These are phyloP conservation scores for Trichoderma brevicompactum DNA, from an alignment of 2,329 filamentous ascomycete species.

Conservation along the genomic window DNA sequence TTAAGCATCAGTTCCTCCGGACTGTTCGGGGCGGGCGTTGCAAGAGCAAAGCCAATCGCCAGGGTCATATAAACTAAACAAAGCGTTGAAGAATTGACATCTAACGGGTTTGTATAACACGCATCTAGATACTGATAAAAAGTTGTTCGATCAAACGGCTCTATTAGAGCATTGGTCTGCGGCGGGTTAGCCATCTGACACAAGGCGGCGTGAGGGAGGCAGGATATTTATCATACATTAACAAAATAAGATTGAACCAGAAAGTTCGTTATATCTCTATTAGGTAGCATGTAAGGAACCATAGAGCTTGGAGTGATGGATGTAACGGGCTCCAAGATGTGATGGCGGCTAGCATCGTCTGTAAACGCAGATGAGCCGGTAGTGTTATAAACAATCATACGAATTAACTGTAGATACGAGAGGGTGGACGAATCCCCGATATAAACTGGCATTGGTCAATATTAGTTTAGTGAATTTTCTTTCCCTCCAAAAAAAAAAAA, in stretches of 20 bases:
- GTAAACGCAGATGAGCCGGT: conserved; percentile 62
- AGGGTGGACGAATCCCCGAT: conserved; percentile 66
- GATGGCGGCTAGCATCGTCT: conserved; percentile 59
- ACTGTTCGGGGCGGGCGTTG: conserved; percentile 55
- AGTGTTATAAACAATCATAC: conserved; percentile 61
- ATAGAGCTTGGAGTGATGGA: conserved; percentile 43
- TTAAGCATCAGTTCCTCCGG: conserved; percentile 56
- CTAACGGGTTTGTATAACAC: conserved; percentile 60
- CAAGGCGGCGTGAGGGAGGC: not conserved
- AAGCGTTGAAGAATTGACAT: conserved; percentile 54
- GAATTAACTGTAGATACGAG: conserved; percentile 63
- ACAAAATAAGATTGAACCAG: conserved; percentile 58
- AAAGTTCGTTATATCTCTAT: conserved; percentile 57
- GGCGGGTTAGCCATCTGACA: conserved; percentile 3
- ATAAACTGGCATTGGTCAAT: conserved; percentile 51
- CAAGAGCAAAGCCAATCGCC: conserved; percentile 64
- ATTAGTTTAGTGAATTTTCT: conserved; percentile 31
- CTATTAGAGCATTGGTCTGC: conserved; percentile 63
- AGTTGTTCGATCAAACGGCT: conserved; percentile 58
- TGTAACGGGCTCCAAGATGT: conserved; percentile 59
- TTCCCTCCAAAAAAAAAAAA: not conserved
- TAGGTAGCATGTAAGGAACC: conserved; percentile 48
- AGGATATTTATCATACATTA: conserved; percentile 50
- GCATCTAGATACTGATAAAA: conserved; percentile 56
- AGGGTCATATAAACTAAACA: conserved; percentile 66